phyloP scores from a whole-genome alignment of 2,329 filamentous ascomycete species.

The Amauroascus niger region DNA sequence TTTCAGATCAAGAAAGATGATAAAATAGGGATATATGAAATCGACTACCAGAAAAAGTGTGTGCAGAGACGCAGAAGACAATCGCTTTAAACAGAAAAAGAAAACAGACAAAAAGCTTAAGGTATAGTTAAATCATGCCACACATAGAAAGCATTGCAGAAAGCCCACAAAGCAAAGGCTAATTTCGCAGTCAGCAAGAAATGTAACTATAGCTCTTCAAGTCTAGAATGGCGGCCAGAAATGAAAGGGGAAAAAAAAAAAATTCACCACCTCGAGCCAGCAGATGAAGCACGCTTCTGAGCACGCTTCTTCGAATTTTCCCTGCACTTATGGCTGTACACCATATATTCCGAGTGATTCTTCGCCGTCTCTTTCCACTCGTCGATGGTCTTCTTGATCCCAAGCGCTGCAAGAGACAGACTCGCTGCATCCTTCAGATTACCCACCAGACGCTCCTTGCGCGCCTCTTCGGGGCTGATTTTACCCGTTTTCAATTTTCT shows the following conservation, averaged over 20 bases:
- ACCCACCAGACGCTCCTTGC: conserved; percentile 53
- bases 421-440: conserved; percentile 56
- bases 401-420: conserved; percentile 56
- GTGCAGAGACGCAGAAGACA: not conserved
- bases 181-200: too few species aligned
- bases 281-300: not conserved
- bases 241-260: too few species aligned
- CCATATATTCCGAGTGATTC: conserved; percentile 47
- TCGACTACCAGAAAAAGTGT: not conserved
- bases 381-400: conserved; percentile 55
- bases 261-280: not conserved
- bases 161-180: too few species aligned
- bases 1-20: too few species aligned
- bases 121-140: too few species aligned
- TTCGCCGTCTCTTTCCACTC: conserved; percentile 61
- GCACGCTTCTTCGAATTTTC: not conserved
- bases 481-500: conserved; percentile 53
- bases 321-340: conserved; percentile 45
- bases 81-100: too few species aligned
- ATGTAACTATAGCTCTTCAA: too few species aligned
- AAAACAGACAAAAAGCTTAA: too few species aligned
- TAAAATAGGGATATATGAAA: not conserved
- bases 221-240: too few species aligned
- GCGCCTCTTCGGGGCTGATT: conserved; percentile 53
- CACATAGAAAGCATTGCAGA: too few species aligned